Conservation (phyloP, 257 asterid species). For the Solanum paucissectum region DNA sequence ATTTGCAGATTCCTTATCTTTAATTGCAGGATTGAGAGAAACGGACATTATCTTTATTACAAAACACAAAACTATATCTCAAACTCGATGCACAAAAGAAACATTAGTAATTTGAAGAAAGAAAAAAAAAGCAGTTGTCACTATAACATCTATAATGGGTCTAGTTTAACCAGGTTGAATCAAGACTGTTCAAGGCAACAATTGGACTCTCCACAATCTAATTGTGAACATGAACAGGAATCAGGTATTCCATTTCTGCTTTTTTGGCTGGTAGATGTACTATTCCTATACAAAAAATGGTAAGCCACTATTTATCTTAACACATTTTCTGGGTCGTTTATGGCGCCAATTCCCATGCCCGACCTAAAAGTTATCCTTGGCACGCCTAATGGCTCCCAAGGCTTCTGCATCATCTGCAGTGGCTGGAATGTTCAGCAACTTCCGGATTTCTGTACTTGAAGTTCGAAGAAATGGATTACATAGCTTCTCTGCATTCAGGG, state of each 20-base stretch:
- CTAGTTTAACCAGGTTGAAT: neutral
- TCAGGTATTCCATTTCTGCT: neutral
- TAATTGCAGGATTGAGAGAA: neutral
- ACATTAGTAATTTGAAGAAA: neutral
- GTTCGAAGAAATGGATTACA: slow-evolving; percentile 96
- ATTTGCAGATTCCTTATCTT: neutral
- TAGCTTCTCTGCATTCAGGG: slow-evolving; percentile 57
- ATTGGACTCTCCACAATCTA: neutral
- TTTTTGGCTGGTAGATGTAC: neutral
- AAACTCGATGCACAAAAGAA: neutral
- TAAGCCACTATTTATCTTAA: neutral
- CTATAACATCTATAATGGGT: neutral
- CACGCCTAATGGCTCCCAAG: slow-evolving; percentile 61
- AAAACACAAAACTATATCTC: neutral
- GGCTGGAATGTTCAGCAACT: slow-evolving; percentile 48
- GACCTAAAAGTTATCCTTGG: slow-evolving; percentile 69
- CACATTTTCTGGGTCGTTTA: neutral
- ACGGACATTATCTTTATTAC: neutral
- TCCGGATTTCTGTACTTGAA: slow-evolving; percentile 68
- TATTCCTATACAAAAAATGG: neutral
- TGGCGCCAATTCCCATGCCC: neutral
- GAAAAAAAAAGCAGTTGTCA: neutral
- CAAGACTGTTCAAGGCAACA: neutral
- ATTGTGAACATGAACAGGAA: neutral
- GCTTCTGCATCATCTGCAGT: slow-evolving; percentile 71